Percentiles rank a stretch among this genome's conserved stretches.
Evolutionary conservation across 371 early-diverging fungal genomes (phyloP).

Genomic region (Basidiobolus meristosporus): DNA sequence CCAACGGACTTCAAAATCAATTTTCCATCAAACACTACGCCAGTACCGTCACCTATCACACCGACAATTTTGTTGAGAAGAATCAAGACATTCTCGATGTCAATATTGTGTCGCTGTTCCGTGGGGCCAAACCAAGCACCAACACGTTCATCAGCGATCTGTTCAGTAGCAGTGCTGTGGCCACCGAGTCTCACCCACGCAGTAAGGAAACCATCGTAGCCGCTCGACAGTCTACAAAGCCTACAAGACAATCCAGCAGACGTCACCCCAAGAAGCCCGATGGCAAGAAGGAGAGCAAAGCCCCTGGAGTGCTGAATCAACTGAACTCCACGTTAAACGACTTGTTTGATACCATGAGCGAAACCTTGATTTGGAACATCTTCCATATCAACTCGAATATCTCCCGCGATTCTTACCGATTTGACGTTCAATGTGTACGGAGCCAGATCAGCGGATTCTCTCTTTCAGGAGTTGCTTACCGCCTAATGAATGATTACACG

Average conservation of each 20-base stretch:
- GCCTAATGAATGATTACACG: too few relatives aligned
- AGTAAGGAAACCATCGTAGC: constrained; percentile 49
- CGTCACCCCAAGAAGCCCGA: constrained; percentile 1
- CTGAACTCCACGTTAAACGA: constrained; percentile 43
- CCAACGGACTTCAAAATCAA: constrained; percentile 14
- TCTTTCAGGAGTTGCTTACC: too few relatives aligned
- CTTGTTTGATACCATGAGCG: constrained; percentile 39
- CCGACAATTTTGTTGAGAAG: constrained; percentile 41
- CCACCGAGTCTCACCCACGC: constrained; percentile 63
- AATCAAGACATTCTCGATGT: constrained; percentile 52
- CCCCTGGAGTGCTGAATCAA: constrained; percentile 41
- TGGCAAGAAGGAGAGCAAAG: constrained; percentile 8
- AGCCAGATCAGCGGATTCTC: constrained; percentile 40
- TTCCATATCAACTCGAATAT: constrained; percentile 65
- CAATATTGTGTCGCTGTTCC: constrained; percentile 70
- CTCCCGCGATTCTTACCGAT: constrained; percentile 23
- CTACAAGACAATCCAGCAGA: constrained; percentile 16
- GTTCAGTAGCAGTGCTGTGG: constrained; percentile 59
- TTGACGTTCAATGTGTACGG: constrained; percentile 23
- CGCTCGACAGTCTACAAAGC: constrained; percentile 38
- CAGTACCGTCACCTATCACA: constrained; percentile 47
- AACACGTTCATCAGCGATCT: constrained; percentile 56
- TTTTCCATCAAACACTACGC: constrained; percentile 70
- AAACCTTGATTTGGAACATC: constrained; percentile 70
- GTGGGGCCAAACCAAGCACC: constrained; percentile 34